phyloP scores from a whole-genome alignment of 371 early-diverging fungal species.

The Rhizopus microsporus region DNA sequence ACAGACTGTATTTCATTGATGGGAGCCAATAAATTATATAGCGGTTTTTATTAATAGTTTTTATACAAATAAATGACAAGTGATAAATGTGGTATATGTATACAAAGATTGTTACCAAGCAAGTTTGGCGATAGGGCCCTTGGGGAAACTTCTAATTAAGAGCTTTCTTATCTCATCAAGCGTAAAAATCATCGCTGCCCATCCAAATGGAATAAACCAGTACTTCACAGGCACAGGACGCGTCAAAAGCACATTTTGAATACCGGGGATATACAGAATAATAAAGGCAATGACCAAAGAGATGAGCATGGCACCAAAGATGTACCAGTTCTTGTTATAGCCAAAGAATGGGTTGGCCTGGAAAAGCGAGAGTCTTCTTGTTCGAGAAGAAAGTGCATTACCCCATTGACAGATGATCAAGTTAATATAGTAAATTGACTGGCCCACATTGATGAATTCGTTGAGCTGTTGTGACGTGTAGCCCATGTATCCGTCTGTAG shows the following conservation, averaged over 20 bases:
- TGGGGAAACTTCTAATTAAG: slow-evolving; percentile 45
- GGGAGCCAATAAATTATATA: no score
- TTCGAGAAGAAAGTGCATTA: slow-evolving; percentile 56
- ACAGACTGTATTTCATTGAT: no score
- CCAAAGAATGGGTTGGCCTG: slow-evolving; percentile 61
- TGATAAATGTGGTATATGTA: no score
- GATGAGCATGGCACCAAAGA: slow-evolving; percentile 48
- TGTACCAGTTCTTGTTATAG: slow-evolving; percentile 50
- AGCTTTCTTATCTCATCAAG: slow-evolving; percentile 62
- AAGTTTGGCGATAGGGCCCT: slow-evolving; percentile 20
- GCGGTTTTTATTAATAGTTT: no score
- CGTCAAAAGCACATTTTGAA: slow-evolving; percentile 64
- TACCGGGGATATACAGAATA: slow-evolving; percentile 59
- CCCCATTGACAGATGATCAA: slow-evolving; percentile 68
- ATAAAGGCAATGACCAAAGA: slow-evolving; percentile 57
- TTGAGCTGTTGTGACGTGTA: slow-evolving; percentile 47
- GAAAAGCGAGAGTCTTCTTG: slow-evolving; percentile 59
- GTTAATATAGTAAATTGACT: slow-evolving; percentile 66
- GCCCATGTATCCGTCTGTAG: slow-evolving; percentile 52
- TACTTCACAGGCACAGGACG: slow-evolving; percentile 66
- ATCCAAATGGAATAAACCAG: slow-evolving; percentile 73
- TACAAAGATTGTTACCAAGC: slow-evolving; percentile 15
- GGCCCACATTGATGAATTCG: slow-evolving; percentile 48
- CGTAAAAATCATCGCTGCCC: slow-evolving; percentile 52
- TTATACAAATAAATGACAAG: no score